Base-by-base conservation (phyloP, 352 stramenopile genomes). In the Phytopythium boreale region DNA sequence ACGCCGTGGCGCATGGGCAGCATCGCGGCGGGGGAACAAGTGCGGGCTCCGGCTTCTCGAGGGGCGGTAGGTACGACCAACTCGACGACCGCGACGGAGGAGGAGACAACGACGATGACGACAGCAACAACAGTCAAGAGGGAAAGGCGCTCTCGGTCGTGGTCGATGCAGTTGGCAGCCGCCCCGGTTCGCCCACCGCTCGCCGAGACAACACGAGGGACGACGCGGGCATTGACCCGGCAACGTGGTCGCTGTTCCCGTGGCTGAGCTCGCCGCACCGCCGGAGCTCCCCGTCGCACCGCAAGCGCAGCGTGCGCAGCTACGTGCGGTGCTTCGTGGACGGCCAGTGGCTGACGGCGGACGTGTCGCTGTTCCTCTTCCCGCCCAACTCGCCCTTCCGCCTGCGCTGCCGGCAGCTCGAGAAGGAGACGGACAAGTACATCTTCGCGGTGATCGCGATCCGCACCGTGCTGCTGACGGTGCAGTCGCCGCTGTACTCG, bases 391-490 rank as follows among this genome's bases (percentile, higher is more conserved):
- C 82, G 3, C 74, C 76, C 39, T 76, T 95, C 20, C 84, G 87
- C 9, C 59, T 90, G 24, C 85, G 75, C 61, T 91, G 84, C 59
- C 83, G 77, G 37, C 74, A 80, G 22, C 68, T 93, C 11, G 84
- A 95, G 47, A 91, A 90, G 51, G 82, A 92, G 55, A 95, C 79
- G 0, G 87, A 95, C 56, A 92, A 89, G 62, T 95, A 92, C 39
- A 93, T 95, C 53, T 95, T 92, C 52, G 74, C 78, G 0, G 85
- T 73, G 0, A 95, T 95, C 41, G 82, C 93, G 49, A 82, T 92
- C 11, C 84, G 87, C 24, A 93, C 84, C 0, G 63, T 90, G 11
- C 60, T 95, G 52, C 67, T 93, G 27, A 90, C 83, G 12, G 64
- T 95, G 1, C 84, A 95, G 27, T 91, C 80, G 52, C 87, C 87